Conservation (phyloP, 331 rosid species). For the Acacia concinna region DNA sequence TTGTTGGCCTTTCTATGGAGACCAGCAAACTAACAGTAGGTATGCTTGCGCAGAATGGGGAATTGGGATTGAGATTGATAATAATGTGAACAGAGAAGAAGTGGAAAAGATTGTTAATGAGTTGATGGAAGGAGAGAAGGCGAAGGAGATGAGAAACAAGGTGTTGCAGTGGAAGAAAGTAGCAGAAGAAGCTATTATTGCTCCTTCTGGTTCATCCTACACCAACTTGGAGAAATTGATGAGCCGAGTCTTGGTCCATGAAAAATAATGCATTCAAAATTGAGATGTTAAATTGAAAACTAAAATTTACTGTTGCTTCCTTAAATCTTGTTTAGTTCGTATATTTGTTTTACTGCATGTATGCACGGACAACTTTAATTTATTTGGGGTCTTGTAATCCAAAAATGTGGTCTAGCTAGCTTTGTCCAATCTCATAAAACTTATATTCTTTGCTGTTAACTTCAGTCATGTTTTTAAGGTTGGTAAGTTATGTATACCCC, state of each 20-base stretch:
- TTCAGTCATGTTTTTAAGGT: not conserved
- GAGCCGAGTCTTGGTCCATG: not conserved
- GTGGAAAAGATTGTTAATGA: not conserved
- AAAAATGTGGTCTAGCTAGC: not conserved
- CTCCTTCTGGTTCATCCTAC: not conserved
- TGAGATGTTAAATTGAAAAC: no score
- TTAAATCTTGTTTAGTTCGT: no score
- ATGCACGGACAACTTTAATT: not conserved
- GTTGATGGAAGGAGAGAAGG: not conserved
- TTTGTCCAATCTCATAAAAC: not conserved
- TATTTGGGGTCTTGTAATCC: not conserved
- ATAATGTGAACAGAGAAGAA: not conserved
- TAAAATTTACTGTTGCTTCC: not conserved
- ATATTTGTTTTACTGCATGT: not conserved
- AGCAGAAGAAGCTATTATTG: not conserved
- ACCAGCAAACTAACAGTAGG: not conserved
- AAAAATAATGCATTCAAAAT: not conserved
- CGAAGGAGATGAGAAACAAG: not conserved
- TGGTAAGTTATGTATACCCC: not conserved
- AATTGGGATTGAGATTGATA: not conserved
- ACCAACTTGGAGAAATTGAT: not conserved
- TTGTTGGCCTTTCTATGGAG: slow-evolving; percentile 1
- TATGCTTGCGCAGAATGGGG: not conserved
- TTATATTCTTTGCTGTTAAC: not conserved
- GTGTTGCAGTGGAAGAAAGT: not conserved